Evolutionary conservation across 345 rosid species (phyloP).

Genomic region (Salix viminalis): DNA sequence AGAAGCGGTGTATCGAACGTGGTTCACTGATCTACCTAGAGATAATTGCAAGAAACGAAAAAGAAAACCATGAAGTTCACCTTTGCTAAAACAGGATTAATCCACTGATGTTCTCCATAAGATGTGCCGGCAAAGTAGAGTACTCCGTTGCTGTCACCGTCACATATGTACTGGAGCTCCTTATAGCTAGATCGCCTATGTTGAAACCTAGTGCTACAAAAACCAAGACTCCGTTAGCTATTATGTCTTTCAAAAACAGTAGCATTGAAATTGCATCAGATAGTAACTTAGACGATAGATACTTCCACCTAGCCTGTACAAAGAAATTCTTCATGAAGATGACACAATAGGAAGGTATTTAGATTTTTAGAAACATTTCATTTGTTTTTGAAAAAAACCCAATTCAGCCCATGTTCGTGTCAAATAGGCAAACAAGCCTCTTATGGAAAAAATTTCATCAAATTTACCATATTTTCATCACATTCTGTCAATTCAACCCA

Average conservation of each 20-base stretch:
- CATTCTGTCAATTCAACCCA: background rate
- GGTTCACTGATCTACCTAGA: background rate
- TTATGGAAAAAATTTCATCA: background rate
- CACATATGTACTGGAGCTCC: slow-evolving; percentile 92
- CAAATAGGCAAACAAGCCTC: background rate
- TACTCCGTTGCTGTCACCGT: slow-evolving; percentile 98
- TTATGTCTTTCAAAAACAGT: background rate
- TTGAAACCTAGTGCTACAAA: slow-evolving; percentile 54
- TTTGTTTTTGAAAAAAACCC: background rate
- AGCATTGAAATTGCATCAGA: background rate
- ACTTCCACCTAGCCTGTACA: background rate
- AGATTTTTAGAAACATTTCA: background rate
- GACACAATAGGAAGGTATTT: background rate
- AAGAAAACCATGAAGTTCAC: slow-evolving; percentile 27
- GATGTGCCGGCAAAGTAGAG: slow-evolving; percentile 83
- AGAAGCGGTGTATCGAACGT: background rate
- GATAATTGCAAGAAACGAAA: background rate
- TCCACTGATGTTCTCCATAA: slow-evolving; percentile 91
- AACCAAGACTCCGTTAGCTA: background rate
- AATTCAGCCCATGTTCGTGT: background rate
- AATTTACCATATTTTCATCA: background rate
- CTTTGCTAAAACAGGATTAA: slow-evolving; percentile 89
- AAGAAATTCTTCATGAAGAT: background rate
- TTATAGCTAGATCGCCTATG: slow-evolving; percentile 86
- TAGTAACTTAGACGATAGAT: background rate